phyloP scores from a whole-genome alignment of 75 land plant species.

The Picea glauca region DNA sequence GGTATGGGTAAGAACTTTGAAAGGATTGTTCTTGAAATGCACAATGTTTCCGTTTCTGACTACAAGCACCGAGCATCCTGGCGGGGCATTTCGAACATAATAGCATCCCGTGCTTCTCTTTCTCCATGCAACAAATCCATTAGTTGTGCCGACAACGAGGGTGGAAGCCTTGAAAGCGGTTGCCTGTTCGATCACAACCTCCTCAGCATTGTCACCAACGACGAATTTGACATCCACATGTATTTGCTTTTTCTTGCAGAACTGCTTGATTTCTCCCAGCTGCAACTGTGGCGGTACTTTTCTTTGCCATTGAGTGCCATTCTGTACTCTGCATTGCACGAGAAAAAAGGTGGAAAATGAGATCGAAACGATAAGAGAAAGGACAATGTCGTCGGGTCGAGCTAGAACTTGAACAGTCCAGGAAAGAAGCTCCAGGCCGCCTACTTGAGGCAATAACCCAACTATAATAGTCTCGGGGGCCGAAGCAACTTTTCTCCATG shows the following conservation, averaged over 20 bases:
- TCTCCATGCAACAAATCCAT: neutral
- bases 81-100: neutral
- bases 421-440: no score
- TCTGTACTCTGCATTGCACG: no score
- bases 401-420: no score
- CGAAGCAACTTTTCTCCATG: no score
- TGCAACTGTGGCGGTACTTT: no score
- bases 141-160: conserved; percentile 2
- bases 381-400: no score
- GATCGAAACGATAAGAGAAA: no score
- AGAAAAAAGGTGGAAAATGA: no score
- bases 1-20: neutral
- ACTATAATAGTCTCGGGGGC: no score
- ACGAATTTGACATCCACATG: neutral
- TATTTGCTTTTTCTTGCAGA: neutral
- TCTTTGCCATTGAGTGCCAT: no score
- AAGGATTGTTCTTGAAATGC: neutral
- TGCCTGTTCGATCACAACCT: neutral
- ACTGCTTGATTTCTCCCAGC: neutral
- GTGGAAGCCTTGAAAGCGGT: neutral
- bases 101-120: neutral
- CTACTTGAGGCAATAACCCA: no score
- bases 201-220: neutral
- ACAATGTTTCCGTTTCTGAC: neutral
- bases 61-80: neutral